Base-by-base conservation (phyloP, 768 basidiomycete species). In the Russula earlei region DNA sequence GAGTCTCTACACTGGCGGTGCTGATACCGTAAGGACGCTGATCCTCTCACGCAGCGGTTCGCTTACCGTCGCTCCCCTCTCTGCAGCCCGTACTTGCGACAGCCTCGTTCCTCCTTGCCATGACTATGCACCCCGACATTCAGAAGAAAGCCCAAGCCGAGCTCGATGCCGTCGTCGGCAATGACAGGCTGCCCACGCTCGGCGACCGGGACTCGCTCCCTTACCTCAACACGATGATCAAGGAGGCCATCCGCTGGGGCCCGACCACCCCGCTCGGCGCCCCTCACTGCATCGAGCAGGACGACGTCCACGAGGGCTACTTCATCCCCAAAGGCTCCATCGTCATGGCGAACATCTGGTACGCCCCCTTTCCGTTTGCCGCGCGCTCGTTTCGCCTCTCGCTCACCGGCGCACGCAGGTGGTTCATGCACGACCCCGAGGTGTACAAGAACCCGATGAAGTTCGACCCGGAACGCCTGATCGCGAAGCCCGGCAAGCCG, bases 321-420 rank as follows among this genome's bases (percentile, higher is more conserved):
- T 64, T 67, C 43, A 71, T 75, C n/a, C 72, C 72, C 4, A 70
- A 69, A 43, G 72, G 69, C 9, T 67, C 71, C 0, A 63, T 71
- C 36, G 58, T 74, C 19, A 60, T 72, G 49, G 56, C 67, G 0
- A 74, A 74, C 49, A 63, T 68, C 47, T 69, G 68, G 73, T 72
- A 47, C 15, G 62, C 31, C 5, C 19, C 2, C 12, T 17, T 8
- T 6, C 9, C 10, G 10, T 5, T 3, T 14, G 34, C 14, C 38
- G 29, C n/a, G 17, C 10, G 25, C n/a, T 29, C n/a, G 17, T 25
- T 29, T 29, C n/a, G 27, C 29, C 44, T n/a, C 44, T 19, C 14
- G n/a, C 25, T 45, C 2, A 45, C 44, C 8, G n/a, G 49, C 27
- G 17, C 25, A 29, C 25, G 27, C 24, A 71, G 70, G 67, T 52